A percentile compares a stretch with the other conserved stretches of the same genome.
These are phyloP conservation scores for Trichosporon sp. DNA, from an alignment of 1,284 basidiomycete genomes.

Conservation along the genomic window DNA sequence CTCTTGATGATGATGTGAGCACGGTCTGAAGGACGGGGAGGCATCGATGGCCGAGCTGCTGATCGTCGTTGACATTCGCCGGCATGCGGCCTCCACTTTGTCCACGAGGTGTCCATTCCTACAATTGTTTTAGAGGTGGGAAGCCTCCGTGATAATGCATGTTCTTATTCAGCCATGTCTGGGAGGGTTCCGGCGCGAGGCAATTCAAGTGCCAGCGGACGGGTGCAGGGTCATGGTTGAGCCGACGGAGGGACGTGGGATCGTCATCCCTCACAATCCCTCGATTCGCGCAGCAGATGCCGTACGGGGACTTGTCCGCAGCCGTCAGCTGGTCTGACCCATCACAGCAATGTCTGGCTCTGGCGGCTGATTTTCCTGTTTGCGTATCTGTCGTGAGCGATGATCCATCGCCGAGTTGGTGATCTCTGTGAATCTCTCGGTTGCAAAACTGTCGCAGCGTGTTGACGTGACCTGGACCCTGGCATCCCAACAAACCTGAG, in stretches of 20 bases:
- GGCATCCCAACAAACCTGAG: background rate
- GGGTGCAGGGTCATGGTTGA: background rate
- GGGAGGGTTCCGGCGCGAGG: background rate
- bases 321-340: background rate
- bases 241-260: background rate
- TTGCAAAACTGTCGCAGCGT: constrained; percentile 4
- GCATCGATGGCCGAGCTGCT: background rate
- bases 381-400: background rate
- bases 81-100: background rate
- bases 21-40: background rate
- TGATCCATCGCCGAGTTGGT: constrained; percentile 16
- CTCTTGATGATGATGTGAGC: constrained; percentile 1
- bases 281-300: background rate
- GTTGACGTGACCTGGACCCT: constrained; percentile 5
- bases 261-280: background rate
- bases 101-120: constrained; percentile 11
- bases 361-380: constrained; percentile 16
- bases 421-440: background rate
- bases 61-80: background rate
- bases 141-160: background rate
- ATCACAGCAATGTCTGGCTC: background rate
- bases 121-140: constrained; percentile 1
- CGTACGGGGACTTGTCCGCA: background rate
- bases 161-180: background rate
- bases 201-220: background rate